Conservation (phyloP, 2,329 filamentous ascomycete genomes). For the Davidsoniella virescens region DNA sequence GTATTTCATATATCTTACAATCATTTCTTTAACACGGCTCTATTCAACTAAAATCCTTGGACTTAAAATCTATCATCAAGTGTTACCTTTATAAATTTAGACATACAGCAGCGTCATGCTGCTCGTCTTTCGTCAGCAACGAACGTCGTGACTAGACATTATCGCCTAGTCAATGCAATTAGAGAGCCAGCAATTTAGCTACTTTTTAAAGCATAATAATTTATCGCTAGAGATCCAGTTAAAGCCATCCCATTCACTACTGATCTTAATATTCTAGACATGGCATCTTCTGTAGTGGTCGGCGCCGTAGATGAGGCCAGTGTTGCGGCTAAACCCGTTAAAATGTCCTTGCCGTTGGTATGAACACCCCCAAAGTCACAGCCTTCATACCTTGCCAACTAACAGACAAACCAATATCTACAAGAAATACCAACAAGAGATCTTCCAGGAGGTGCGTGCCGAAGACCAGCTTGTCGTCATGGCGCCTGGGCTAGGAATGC, state of each 20-base stretch:
- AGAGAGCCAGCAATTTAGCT: too few relatives aligned
- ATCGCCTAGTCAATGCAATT: too few relatives aligned
- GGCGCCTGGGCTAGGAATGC: slow-evolving; percentile 77
- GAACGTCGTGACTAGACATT: too few relatives aligned
- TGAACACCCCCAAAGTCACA: slow-evolving; percentile 11
- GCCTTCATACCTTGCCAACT: neutral
- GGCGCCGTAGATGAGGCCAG: neutral
- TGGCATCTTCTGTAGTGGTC: neutral
- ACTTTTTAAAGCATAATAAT: too few relatives aligned
- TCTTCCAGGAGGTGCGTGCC: slow-evolving; percentile 76
- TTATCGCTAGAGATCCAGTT: too few relatives aligned
- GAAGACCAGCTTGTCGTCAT: slow-evolving; percentile 92
- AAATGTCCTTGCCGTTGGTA: slow-evolving; percentile 63
- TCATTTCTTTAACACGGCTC: too few relatives aligned
- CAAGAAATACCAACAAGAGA: slow-evolving; percentile 79
- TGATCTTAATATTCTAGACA: neutral
- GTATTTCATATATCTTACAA: neutral
- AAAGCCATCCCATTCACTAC: too few relatives aligned
- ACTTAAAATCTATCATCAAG: too few relatives aligned
- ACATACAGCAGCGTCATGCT: too few relatives aligned
- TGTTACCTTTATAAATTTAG: too few relatives aligned
- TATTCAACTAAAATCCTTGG: too few relatives aligned
- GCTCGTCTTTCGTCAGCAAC: too few relatives aligned
- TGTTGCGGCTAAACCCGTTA: slow-evolving; percentile 39
- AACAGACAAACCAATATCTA: neutral